Base-by-base conservation (phyloP, 2,329 filamentous ascomycete species). In the Fusarium tupiense region DNA sequence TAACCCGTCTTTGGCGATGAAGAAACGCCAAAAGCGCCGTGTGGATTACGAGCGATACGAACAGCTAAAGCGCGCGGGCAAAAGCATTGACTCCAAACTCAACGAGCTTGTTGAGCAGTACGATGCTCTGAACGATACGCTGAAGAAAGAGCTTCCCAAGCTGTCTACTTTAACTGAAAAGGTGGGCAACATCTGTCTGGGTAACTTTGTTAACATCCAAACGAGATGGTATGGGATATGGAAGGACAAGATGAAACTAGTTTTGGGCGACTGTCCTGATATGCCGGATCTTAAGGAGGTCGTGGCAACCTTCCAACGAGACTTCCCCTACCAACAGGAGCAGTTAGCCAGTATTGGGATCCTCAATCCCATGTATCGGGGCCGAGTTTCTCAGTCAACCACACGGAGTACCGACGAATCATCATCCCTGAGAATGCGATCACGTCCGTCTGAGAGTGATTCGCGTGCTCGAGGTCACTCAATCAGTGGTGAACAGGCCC, bases 1-100 rank as follows among this genome's bases (percentile, higher is more conserved):
- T 61, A 93, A 94, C 41, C 95, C 96, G 5, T 93, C 95, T 56
- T 89, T 95, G 67, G 92, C 96, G 8, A 98, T 98, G 90, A 94
- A 95, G 80, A 98, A 98, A 85, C 93, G 96, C 31, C 92, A 95
- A 77, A 98, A 98, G 85, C 92, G 94, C n/a, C 89, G 97, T 20
- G 85, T 96, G 22, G 95, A 98, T 80, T 98, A 94, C 82, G 94
- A 96, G 74, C 93, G 93, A 76, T 94, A 90, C 76, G 91, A 94
- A 78, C 90, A 93, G 75, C 88, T 95, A 67, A 92, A 93, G 79
- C 93, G 94, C 50, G 88, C 90, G 40, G 94, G 94, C 71, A 95
- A 97, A 82, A 97, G 94, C 76, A 87, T 94, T 19, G 96, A 98
- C 81, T 92, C 94, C 78, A 96, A 96, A 81, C 92, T 95, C 8